Conservation (phyloP, 768 basidiomycete genomes). For the Antrodiella citrinella region DNA sequence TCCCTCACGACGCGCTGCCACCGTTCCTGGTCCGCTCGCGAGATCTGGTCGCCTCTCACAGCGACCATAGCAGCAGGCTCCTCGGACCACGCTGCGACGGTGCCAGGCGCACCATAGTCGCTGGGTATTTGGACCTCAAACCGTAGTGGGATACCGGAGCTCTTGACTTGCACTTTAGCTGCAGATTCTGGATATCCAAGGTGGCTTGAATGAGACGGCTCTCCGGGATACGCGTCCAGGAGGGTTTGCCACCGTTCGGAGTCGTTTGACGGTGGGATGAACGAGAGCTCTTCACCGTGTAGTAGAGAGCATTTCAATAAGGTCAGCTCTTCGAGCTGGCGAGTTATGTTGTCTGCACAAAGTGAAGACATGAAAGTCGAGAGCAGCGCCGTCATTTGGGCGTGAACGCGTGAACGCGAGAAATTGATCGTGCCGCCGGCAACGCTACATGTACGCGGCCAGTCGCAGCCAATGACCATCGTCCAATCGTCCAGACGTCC, state of each 20-base stretch:
- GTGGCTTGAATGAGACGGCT: constrained; percentile 6
- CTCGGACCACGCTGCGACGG: background rate
- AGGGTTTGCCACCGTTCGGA: constrained; percentile 23
- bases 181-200: constrained; percentile 22
- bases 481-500: too few species aligned
- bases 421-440: too few species aligned
- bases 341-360: too few species aligned
- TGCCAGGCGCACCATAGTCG: constrained; percentile 11
- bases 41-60: constrained; percentile 40
- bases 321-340: constrained; percentile 44
- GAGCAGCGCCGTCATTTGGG: too few species aligned
- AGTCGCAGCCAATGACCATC: too few species aligned
- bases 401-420: too few species aligned
- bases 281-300: constrained; percentile 45
- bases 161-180: constrained; percentile 28
- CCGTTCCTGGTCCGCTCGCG: constrained; percentile 38
- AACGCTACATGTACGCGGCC: too few species aligned
- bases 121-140: constrained; percentile 29
- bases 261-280: constrained; percentile 30
- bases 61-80: constrained; percentile 19
- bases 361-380: too few species aligned
- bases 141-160: constrained; percentile 20
- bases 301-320: constrained; percentile 57
- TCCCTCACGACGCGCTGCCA: constrained; percentile 37
- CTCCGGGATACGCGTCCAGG: constrained; percentile 16